These are phyloP conservation scores for Poronia punctata DNA, from an alignment of 495 filamentous ascomycete species.

Conservation along the genomic window DNA sequence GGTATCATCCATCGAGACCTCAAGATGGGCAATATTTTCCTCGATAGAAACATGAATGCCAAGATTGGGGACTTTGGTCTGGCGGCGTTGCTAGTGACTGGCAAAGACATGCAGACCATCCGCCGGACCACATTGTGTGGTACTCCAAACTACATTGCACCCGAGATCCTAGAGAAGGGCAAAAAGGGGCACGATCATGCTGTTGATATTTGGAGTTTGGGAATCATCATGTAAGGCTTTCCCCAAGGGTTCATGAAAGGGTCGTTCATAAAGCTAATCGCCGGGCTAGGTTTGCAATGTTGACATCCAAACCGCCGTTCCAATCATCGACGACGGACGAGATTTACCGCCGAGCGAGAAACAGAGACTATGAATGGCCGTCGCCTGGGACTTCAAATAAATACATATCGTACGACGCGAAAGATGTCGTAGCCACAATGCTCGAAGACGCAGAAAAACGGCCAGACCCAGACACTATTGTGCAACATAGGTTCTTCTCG, in stretches of 20 bases:
- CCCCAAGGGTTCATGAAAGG: too few species aligned
- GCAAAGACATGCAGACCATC: conserved; percentile 68
- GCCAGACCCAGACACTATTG: conserved; percentile 72
- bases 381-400: conserved; percentile 42
- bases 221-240: conserved; percentile 76
- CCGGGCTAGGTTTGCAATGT: conserved; percentile 67
- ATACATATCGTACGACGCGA: conserved; percentile 56
- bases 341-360: conserved; percentile 71
- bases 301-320: conserved; percentile 83
- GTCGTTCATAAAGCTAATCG: background rate
- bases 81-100: conserved; percentile 83
- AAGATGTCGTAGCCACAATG: conserved; percentile 68
- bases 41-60: conserved; percentile 93
- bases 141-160: conserved; percentile 97
- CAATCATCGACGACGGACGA: conserved; percentile 80
- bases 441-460: conserved; percentile 66
- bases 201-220: conserved; percentile 95
- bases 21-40: conserved; percentile 96
- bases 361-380: conserved; percentile 71
- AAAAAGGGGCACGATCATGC: conserved; percentile 82
- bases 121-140: conserved; percentile 89
- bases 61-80: conserved; percentile 97
- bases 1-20: conserved; percentile 94
- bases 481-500: conserved; percentile 76
- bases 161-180: conserved; percentile 82